These are phyloP conservation scores for Thymus mandschuricus DNA, from an alignment of 257 asterid genomes.

Conservation along the genomic window DNA sequence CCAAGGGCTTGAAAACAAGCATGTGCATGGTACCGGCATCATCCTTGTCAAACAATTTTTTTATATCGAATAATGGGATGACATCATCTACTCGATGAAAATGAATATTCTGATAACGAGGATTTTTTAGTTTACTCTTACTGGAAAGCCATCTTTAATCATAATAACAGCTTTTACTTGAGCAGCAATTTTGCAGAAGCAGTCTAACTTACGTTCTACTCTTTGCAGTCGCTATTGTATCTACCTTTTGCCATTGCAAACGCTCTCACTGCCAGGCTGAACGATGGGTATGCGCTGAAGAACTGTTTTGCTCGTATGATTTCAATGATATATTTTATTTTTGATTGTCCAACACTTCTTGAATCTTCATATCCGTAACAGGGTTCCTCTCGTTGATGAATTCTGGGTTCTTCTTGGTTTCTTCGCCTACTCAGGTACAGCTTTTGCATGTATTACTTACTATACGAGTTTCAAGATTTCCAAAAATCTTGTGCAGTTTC, in stretches of 20 bases:
- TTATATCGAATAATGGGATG: neutral
- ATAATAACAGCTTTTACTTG: constrained; percentile 8
- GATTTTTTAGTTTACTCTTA: neutral
- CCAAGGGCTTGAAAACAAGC: constrained; percentile 96
- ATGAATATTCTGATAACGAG: neutral
- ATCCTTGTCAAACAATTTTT: neutral
- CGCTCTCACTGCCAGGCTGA: constrained; percentile 91
- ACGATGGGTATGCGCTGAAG: constrained; percentile 70
- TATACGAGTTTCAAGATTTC: neutral
- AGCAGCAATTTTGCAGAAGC: constrained; percentile 11
- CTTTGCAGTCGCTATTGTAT: constrained; percentile 84
- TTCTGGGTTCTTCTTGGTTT: constrained; percentile 88
- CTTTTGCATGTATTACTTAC: constrained; percentile 11
- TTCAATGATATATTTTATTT: constrained; percentile 1
- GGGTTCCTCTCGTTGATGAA: constrained; percentile 88
- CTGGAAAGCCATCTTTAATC: constrained; percentile 17
- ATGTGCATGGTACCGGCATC: constrained; percentile 84
- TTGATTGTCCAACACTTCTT: neutral
- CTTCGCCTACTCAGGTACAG: constrained; percentile 69
- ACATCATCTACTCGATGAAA: neutral
- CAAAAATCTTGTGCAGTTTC: neutral
- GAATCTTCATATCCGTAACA: constrained; percentile 48
- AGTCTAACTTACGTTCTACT: constrained; percentile 19
- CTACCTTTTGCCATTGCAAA: constrained; percentile 96
- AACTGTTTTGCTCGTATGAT: constrained; percentile 20